Base-by-base conservation (phyloP, 768 basidiomycete species). In the Leccinum imitatum region DNA sequence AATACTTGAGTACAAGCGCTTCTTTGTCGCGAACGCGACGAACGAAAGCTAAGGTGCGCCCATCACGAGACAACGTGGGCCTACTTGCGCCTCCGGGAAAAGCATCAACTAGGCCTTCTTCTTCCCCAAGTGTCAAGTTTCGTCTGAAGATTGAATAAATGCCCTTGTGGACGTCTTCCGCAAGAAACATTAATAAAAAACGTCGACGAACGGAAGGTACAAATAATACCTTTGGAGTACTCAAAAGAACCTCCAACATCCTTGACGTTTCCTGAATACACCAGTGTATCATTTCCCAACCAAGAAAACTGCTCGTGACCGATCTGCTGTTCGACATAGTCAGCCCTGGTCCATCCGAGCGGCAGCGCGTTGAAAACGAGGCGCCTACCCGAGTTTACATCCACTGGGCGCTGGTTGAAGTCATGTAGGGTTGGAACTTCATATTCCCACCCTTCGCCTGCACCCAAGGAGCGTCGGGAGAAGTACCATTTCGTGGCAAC, bases 401-500 rank as follows among this genome's bases (percentile, higher is more conserved):
- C 66, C 21, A 79, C 60, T n/a, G 71, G 75, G 39, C 6, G 65
- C 35, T 63, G 59, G 52, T 59, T 53, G 23, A 21, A 21, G 21
- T 63, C 48, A 9, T 35, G 17, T 9, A 65, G 44, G 11, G 53
- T 14, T 25, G 86, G 86, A 25, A 87, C 77, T 9, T 71, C 51
- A 60, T 86, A 90, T 67, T 84, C 80, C 89, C 89, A 90, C 48
- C 83, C 86, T 76, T 90, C 89, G 2, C 87, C 87, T 2, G 87
- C 87, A 37, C 86, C 87, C 35, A 90, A 75, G 53, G 84, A 86
- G 7, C 89, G 83, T 4, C 56, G 63, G 9, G 83, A 84, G 27
- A 84, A 89, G 64, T 89, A 90, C 88, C 89, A 89, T 69, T 90
- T 90, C 13, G 88, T 90, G n/a, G 88, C 87, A 56, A 90, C 74